Base-by-base conservation (phyloP, 1,139 yeast genomes). In the Blastobotrys niveus region DNA sequence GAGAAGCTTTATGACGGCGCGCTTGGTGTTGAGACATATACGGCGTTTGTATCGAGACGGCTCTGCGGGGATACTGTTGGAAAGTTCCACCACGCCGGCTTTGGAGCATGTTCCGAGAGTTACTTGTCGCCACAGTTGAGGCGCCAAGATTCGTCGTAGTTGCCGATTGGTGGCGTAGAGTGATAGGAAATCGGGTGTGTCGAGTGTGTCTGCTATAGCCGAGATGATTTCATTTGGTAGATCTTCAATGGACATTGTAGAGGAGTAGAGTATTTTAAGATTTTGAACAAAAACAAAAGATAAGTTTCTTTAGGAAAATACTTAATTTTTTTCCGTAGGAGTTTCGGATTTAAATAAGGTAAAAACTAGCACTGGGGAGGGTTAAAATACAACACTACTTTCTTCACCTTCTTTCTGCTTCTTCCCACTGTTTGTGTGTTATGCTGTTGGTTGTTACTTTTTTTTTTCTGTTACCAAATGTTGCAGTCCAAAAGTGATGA, bases 111-210 rank as follows among this genome's bases (percentile, higher is more conserved):
- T 22, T 3, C 42, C 42, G 18, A 39, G 9, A 12, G 42, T 31
- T 14, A 39, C n/a, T 19, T 39, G 42, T n/a, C 42, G 25, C 42
- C 42, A 39, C 17, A 39, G 25, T 17, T 22, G 42, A 30, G 42
- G 37, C 15, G 42, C 32, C 18, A 39, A 24, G 2, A 25, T n/a
- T 19, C 31, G 10, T 2, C 42, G 30, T n/a, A 39, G 17, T 14
- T 39, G 36, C 25, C 36, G 20, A 17, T 15, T 15, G 9, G 25
- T n/a, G 14, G n/a, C 14, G 36, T 39, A 39, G 4, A 39, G 27
- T 17, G 42, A 21, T 12, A 39, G 21, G 24, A 39, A 32, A 17
- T 39, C 42, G 3, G 34, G 15, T 9, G 32, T 22, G 20, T 12
- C 3, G 4, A 39, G 31, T 10, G 22, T 5, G 10, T 17, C 31